These are phyloP conservation scores for Cutaneotrichosporon sp. DNA, from an alignment of 1,284 basidiomycete genomes.

Conservation along the genomic window DNA sequence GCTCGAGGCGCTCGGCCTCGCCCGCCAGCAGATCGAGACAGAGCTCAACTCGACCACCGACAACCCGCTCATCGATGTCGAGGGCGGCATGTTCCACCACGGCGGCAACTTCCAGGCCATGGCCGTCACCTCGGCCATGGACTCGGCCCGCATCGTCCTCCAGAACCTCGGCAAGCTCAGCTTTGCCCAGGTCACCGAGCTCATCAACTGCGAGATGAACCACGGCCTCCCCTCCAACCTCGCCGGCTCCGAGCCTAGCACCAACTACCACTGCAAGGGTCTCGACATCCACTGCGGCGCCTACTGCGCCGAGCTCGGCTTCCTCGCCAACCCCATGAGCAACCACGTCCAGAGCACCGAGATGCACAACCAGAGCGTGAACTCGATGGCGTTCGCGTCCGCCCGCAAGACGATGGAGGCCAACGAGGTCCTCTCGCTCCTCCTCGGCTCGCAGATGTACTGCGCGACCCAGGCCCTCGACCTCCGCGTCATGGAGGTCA, in stretches of 20 bases:
- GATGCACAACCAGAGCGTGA: constrained; percentile 30
- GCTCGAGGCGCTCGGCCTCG: constrained; percentile 22
- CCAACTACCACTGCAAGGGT: constrained; percentile 32
- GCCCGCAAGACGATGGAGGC: constrained; percentile 26
- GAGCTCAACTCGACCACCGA: constrained; percentile 29
- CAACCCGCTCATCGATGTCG: constrained; percentile 27
- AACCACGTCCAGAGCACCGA: constrained; percentile 26
- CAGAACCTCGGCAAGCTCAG: constrained; percentile 28
- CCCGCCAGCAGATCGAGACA: constrained; percentile 24
- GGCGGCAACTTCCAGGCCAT: constrained; percentile 31
- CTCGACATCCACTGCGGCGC: constrained; percentile 28
- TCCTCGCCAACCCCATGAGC: constrained; percentile 26
- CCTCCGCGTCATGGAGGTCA: constrained; percentile 22
- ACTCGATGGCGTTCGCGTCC: constrained; percentile 24
- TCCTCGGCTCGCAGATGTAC: constrained; percentile 27
- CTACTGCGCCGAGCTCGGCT: constrained; percentile 28
- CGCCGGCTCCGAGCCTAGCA: constrained; percentile 22
- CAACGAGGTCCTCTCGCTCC: constrained; percentile 23
- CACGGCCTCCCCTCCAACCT: constrained; percentile 26
- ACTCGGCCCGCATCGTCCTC: constrained; percentile 22
- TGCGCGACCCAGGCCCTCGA: constrained; percentile 24
- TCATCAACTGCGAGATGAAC: constrained; percentile 30
- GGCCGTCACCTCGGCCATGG: constrained; percentile 25
- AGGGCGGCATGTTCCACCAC: constrained; percentile 26
- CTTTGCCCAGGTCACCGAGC: constrained; percentile 27